A percentile compares a stretch with the other conserved stretches of the same genome.
phyloP scores from a whole-genome alignment of 768 basidiomycete genomes.

The Tylopilus felleus region DNA sequence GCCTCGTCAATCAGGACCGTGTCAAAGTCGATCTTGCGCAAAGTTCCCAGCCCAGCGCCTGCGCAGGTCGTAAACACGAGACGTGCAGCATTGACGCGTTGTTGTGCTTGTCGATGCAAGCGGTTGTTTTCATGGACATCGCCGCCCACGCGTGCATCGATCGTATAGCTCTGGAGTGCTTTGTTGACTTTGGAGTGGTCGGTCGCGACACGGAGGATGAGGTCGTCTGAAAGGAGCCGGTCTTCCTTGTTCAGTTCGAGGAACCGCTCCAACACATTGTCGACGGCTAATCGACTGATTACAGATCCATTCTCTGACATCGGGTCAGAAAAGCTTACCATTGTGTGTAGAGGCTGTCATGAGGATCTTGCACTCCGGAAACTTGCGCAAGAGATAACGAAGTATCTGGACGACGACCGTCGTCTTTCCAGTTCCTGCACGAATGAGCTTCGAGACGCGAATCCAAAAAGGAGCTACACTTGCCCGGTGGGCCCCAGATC shows the following conservation, averaged over 20 bases:
- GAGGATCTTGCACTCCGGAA: slow-evolving; percentile 45
- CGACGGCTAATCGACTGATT: slow-evolving; percentile 48
- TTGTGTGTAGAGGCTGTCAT: slow-evolving; percentile 75
- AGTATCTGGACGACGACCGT: slow-evolving; percentile 66
- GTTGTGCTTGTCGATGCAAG: slow-evolving; percentile 55
- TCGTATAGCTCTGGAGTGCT: slow-evolving; percentile 52
- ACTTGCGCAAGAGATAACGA: slow-evolving; percentile 35
- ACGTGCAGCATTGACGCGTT: slow-evolving; percentile 51
- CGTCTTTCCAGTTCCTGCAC: slow-evolving; percentile 65
- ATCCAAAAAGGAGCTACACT: background rate
- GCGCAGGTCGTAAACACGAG: slow-evolving; percentile 68
- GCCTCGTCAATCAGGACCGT: slow-evolving; percentile 68
- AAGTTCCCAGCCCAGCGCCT: slow-evolving; percentile 55
- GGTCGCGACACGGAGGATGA: slow-evolving; percentile 67
- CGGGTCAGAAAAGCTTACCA: slow-evolving; percentile 33
- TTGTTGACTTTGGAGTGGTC: slow-evolving; percentile 62
- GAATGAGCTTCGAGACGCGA: background rate
- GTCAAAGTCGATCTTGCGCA: slow-evolving; percentile 54
- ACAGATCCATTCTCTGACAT: background rate
- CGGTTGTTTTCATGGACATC: slow-evolving; percentile 58
- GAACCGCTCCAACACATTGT: slow-evolving; percentile 67
- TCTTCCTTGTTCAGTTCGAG: slow-evolving; percentile 42
- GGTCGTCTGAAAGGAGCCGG: slow-evolving; percentile 47
- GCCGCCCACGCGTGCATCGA: slow-evolving; percentile 58
- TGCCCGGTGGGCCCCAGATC: slow-evolving; percentile 72